These are phyloP conservation scores for Mycena galopus DNA, from an alignment of 768 basidiomycete genomes.

Conservation along the genomic window DNA sequence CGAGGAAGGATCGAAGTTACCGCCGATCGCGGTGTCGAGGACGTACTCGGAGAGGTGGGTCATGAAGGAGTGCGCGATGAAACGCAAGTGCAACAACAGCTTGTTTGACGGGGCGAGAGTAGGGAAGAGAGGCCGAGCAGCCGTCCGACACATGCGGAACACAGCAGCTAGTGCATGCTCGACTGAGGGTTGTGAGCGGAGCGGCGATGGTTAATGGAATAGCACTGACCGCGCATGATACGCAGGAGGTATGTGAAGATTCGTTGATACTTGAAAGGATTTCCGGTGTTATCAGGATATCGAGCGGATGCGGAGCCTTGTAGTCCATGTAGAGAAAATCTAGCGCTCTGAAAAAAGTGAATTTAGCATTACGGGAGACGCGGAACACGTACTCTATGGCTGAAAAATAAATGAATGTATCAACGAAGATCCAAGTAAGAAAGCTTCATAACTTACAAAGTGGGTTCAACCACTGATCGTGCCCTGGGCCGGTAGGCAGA, in stretches of 20 bases:
- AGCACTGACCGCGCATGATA: constrained; percentile 75
- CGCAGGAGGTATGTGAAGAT: constrained; percentile 86
- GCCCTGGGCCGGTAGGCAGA: constrained; percentile 71
- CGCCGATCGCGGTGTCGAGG: constrained; percentile 85
- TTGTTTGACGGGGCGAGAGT: constrained; percentile 66
- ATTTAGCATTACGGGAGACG: neutral
- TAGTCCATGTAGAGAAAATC: constrained; percentile 94
- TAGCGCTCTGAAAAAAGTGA: constrained; percentile 67
- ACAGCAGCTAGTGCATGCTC: constrained; percentile 75
- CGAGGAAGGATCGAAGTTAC: constrained; percentile 80
- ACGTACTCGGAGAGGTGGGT: constrained; percentile 77
- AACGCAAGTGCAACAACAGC: constrained; percentile 77
- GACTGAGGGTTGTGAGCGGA: constrained; percentile 55
- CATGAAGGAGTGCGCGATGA: constrained; percentile 80
- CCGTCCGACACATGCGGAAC: constrained; percentile 70
- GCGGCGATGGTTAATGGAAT: neutral
- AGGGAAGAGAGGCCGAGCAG: constrained; percentile 65
- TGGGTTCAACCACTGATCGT: constrained; percentile 86
- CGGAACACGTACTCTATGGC: constrained; percentile 62
- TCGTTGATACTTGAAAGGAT: constrained; percentile 88
- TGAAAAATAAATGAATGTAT: constrained; percentile 30
- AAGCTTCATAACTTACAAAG: constrained; percentile 65
- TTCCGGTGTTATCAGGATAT: constrained; percentile 76
- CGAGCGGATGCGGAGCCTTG: constrained; percentile 85
- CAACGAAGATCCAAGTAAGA: neutral